Conservation (phyloP, 352 stramenopile species). For the Pythium vanterpoolii region DNA sequence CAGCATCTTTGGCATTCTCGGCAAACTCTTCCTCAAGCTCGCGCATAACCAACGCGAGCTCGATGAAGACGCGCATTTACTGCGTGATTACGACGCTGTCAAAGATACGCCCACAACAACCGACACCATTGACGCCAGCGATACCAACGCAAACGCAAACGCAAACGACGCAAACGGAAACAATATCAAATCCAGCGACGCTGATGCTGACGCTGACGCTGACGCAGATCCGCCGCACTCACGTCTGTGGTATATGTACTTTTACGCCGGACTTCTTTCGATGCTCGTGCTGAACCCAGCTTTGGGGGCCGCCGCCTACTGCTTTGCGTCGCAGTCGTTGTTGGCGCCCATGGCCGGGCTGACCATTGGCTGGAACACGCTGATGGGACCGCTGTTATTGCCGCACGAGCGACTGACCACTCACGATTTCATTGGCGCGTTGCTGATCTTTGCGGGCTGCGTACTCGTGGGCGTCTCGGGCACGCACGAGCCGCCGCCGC, state of each 20-base stretch:
- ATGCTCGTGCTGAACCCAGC: slow-evolving; percentile 79
- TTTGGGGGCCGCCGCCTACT: slow-evolving; percentile 61
- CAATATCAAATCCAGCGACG: no score
- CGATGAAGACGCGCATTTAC: slow-evolving; percentile 43
- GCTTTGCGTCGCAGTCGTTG: slow-evolving; percentile 77
- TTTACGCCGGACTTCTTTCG: slow-evolving; percentile 61
- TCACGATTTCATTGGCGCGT: slow-evolving; percentile 70
- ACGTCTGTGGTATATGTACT: slow-evolving; percentile 57
- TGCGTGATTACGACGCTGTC: slow-evolving; percentile 20
- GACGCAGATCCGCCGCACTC: not conserved
- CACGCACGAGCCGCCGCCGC: slow-evolving; percentile 53
- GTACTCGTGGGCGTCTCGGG: slow-evolving; percentile 70
- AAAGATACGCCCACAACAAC: slow-evolving; percentile 6
- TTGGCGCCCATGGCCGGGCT: slow-evolving; percentile 80
- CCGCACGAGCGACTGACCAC: slow-evolving; percentile 65
- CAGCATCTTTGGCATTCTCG: slow-evolving; percentile 75
- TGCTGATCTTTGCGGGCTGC: slow-evolving; percentile 77
- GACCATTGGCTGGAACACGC: slow-evolving; percentile 81
- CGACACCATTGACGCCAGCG: not conserved
- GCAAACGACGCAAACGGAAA: no score
- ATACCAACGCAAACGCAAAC: no score
- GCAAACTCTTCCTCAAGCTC: slow-evolving; percentile 81
- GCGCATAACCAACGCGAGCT: slow-evolving; percentile 67
- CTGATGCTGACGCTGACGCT: not conserved
- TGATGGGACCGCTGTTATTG: slow-evolving; percentile 67